These are phyloP conservation scores for Plectranthus barbatus DNA, from an alignment of 257 asterid genomes.

Conservation along the genomic window DNA sequence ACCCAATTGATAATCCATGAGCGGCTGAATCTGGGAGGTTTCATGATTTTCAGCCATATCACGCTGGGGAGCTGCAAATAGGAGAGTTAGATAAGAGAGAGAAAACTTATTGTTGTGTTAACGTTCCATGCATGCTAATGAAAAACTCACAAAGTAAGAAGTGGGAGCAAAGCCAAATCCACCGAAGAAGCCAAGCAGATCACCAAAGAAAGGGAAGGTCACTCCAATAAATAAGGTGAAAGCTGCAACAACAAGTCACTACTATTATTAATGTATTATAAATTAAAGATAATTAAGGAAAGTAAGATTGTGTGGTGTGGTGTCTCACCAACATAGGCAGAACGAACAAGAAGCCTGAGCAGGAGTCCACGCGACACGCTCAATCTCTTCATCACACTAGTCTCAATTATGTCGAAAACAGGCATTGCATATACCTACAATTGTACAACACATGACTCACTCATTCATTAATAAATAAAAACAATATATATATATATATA, in stretches of 20 bases:
- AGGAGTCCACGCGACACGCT: constrained; percentile 29
- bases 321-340: constrained; percentile 66
- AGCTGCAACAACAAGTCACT: constrained; percentile 33
- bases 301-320: too few relatives aligned
- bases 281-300: too few relatives aligned
- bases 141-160: constrained; percentile 65
- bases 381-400: constrained; percentile 26
- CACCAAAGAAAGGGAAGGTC: constrained; percentile 93
- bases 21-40: constrained; percentile 58
- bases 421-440: constrained; percentile 87
- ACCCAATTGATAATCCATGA: constrained; percentile 91
- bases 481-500: not conserved
- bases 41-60: constrained; percentile 72
- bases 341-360: constrained; percentile 54
- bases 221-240: constrained; percentile 75
- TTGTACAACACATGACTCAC: not conserved
- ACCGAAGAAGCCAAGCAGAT: constrained; percentile 92
- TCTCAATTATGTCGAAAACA: constrained; percentile 65
- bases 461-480: too few relatives aligned
- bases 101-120: too few relatives aligned
- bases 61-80: constrained; percentile 69
- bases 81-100: too few relatives aligned
- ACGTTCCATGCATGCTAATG: too few relatives aligned
- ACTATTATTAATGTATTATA: too few relatives aligned
- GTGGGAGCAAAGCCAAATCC: constrained; percentile 96